A percentile compares a stretch with the other conserved stretches of the same genome.
phyloP scores from a whole-genome alignment of 2,329 filamentous ascomycete species.

The Ophiostoma tasmaniense region DNA sequence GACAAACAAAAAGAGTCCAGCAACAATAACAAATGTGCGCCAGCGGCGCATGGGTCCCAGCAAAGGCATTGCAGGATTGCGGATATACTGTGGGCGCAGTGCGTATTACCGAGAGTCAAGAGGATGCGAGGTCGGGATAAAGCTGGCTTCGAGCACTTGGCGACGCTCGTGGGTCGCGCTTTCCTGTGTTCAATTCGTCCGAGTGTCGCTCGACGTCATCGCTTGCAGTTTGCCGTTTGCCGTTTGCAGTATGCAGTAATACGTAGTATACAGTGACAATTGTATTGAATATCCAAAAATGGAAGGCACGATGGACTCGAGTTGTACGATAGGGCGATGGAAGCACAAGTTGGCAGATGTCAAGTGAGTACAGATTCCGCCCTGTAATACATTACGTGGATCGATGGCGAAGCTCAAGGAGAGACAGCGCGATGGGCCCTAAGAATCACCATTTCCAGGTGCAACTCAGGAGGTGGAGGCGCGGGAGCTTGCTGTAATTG shows the following conservation, averaged over 20 bases:
- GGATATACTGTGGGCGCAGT: not conserved
- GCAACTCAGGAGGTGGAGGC: not conserved
- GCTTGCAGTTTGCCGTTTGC: not conserved
- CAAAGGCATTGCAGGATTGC: constrained; percentile 7
- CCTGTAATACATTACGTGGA: not conserved
- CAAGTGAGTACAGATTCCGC: not conserved
- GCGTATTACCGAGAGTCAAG: not conserved
- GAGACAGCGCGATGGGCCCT: not conserved
- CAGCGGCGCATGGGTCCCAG: constrained; percentile 21
- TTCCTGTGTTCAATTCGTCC: not conserved
- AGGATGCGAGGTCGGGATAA: not conserved
- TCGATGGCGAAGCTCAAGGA: not conserved
- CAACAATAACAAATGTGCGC: constrained; percentile 18
- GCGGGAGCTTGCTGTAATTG: not conserved
- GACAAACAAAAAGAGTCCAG: constrained; percentile 10
- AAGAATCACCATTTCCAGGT: not conserved
- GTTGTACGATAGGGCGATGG: not conserved
- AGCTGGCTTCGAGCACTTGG: not conserved
- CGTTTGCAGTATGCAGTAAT: not conserved
- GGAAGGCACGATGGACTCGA: not conserved
- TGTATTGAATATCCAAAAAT: not conserved
- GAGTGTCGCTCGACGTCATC: constrained; percentile 9
- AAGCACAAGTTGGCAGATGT: constrained; percentile 1
- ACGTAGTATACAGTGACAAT: not conserved
- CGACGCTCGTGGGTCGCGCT: constrained; percentile 1